A percentile compares a stretch with the other conserved stretches of the same genome.
phyloP scores from a whole-genome alignment of 345 rosid species.

The Brassica juncea region DNA sequence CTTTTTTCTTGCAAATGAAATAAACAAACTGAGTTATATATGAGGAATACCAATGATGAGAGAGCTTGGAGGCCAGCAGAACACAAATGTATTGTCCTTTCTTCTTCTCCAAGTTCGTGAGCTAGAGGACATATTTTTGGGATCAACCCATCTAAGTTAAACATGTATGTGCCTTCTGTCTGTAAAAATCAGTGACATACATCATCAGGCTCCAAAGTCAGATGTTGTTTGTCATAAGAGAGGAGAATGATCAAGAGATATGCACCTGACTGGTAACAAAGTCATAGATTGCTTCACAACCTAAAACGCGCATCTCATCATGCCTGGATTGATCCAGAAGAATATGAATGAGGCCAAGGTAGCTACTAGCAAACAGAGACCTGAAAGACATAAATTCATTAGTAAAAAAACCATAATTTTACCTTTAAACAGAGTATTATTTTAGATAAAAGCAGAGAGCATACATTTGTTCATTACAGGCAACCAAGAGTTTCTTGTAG shows the following conservation, averaged over 20 bases:
- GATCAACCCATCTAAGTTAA: constrained; percentile 70
- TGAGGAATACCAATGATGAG: constrained; percentile 56
- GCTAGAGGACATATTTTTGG: constrained; percentile 66
- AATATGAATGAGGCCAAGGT: constrained; percentile 64
- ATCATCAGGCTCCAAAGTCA: constrained; percentile 9
- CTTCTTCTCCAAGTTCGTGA: constrained; percentile 62
- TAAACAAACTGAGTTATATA: neutral
- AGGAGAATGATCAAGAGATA: constrained; percentile 21
- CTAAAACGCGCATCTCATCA: constrained; percentile 58
- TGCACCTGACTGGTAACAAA: constrained; percentile 74
- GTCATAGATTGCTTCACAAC: constrained; percentile 68
- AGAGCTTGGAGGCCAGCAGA: constrained; percentile 73
- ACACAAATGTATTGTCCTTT: constrained; percentile 40
- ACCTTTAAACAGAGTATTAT: neutral
- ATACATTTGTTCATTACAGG: constrained; percentile 75
- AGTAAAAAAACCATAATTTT: neutral
- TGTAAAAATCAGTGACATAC: constrained; percentile 27
- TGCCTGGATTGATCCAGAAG: constrained; percentile 64
- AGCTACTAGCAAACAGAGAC: constrained; percentile 79
- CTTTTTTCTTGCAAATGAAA: neutral
- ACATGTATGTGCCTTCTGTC: constrained; percentile 69
- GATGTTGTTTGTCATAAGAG: neutral
- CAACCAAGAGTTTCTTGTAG: constrained; percentile 61
- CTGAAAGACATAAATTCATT: constrained; percentile 36
- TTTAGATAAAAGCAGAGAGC: neutral